Percentiles rank a stretch among this genome's conserved stretches.
Conservation (phyloP, 73 alveolate species). For the Paramecium octaurelia region DNA sequence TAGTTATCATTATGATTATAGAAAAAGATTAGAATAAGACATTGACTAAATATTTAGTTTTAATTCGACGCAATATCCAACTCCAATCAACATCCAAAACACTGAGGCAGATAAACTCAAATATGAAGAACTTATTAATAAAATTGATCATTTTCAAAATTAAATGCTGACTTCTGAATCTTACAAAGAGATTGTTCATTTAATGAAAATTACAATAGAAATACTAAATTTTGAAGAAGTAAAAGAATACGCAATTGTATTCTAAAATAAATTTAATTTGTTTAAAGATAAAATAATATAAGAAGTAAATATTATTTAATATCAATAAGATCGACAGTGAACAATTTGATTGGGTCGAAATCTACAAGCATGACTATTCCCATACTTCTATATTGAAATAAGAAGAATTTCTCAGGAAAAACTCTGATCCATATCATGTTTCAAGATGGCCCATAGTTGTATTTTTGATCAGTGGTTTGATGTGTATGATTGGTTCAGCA, state of each 20-base stretch:
- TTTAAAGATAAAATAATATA: neutral
- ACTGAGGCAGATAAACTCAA: neutral
- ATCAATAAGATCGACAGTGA: constrained; percentile 53
- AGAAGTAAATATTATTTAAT: neutral
- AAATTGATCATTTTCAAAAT: neutral
- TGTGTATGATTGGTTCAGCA: constrained; percentile 83
- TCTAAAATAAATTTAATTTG: neutral
- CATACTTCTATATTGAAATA: constrained; percentile 23
- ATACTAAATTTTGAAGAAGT: neutral
- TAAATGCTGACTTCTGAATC: neutral
- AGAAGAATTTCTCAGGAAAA: neutral
- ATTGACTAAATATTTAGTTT: constrained; percentile 25
- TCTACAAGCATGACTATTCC: constrained; percentile 41
- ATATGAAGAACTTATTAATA: neutral
- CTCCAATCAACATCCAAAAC: neutral
- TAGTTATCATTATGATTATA: neutral
- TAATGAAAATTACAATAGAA: neutral
- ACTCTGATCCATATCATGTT: constrained; percentile 23
- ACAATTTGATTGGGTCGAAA: constrained; percentile 67
- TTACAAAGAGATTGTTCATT: constrained; percentile 16
- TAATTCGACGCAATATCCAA: neutral
- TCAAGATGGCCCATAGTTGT: constrained; percentile 85
- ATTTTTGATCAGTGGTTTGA: constrained; percentile 80
- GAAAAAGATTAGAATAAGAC: neutral
- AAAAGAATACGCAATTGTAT: neutral